Conservation (phyloP, 352 stramenopile genomes). For the Pelagophyceae sp. region DNA sequence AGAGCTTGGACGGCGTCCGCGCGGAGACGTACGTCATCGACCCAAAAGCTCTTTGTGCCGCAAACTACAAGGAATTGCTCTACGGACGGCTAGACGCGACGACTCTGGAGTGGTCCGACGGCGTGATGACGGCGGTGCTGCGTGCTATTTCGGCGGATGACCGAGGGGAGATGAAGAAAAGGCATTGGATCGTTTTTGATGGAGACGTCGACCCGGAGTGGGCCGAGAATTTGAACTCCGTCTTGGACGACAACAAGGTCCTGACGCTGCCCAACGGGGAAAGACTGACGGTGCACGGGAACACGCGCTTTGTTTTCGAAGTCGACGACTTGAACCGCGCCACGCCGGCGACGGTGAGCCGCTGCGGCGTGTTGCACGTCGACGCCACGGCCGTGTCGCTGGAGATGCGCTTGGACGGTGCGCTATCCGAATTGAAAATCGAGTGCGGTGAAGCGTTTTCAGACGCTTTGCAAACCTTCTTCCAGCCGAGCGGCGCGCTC, state of each 20-base stretch:
- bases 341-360: constrained; percentile 97
- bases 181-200: constrained; percentile 99
- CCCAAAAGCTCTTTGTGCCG: constrained; percentile 82
- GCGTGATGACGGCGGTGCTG: constrained; percentile 94
- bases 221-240: constrained; percentile 99
- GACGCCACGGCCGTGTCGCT: constrained; percentile 86
- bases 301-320: constrained; percentile 99
- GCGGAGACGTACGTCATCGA: constrained; percentile 96
- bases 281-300: constrained; percentile 89
- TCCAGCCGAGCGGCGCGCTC: too few species aligned
- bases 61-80: constrained; percentile 80
- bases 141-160: constrained; percentile 91
- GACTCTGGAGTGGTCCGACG: constrained; percentile 99
- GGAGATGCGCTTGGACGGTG: constrained; percentile 69
- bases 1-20: constrained; percentile 87
- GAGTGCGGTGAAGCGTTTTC: too few species aligned
- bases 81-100: constrained; percentile 98
- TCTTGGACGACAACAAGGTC: constrained; percentile 99
- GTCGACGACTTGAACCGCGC: constrained; percentile 96
- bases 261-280: constrained; percentile 97
- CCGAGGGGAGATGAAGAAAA: constrained; percentile 83
- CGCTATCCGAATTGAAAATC: constrained; percentile 19
- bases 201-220: constrained; percentile 99
- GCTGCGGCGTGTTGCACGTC: constrained; percentile 99
- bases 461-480: too few species aligned